phyloP scores from a whole-genome alignment of 345 rosid genomes.

The Ceriops tagal region DNA sequence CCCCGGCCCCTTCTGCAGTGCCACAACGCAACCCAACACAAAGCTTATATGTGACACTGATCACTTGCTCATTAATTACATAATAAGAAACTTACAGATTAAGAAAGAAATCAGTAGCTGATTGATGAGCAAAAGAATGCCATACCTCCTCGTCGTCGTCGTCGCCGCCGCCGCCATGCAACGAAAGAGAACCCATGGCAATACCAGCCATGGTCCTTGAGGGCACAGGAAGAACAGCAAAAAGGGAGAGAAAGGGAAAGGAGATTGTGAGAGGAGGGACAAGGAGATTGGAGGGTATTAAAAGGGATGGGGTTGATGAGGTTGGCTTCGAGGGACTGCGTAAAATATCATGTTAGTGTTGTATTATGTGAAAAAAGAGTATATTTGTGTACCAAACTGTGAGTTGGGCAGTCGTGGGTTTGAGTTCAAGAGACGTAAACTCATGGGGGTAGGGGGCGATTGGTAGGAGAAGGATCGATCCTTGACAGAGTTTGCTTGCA shows the following conservation, averaged over 20 bases:
- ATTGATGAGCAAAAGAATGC: constrained; percentile 10
- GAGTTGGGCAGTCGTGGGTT: constrained; percentile 70
- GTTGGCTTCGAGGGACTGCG: not conserved
- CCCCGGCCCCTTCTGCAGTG: constrained; percentile 38
- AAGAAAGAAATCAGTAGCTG: not conserved
- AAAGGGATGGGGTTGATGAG: constrained; percentile 1
- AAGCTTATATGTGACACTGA: not conserved
- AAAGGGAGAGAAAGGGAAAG: constrained; percentile 13
- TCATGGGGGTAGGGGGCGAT: constrained; percentile 3
- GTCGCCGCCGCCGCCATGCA: constrained; percentile 23
- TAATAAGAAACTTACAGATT: not conserved
- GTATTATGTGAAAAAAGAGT: constrained; percentile 7
- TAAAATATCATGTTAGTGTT: not conserved
- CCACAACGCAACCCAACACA: not conserved
- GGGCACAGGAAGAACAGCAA: constrained; percentile 33
- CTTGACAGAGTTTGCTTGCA: constrained; percentile 12
- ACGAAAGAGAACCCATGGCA: constrained; percentile 32
- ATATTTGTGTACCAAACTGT: constrained; percentile 66
- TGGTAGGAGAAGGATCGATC: constrained; percentile 10
- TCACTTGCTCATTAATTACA: not conserved
- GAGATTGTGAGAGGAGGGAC: constrained; percentile 22
- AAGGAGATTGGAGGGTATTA: constrained; percentile 7
- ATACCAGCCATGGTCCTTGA: constrained; percentile 57
- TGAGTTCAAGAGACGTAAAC: constrained; percentile 59
- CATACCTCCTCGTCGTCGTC: constrained; percentile 45